A percentile compares a stretch with the other conserved stretches of the same genome.
These are phyloP conservation scores for Dryas integrifolia DNA, from an alignment of 331 rosid species.

Conservation along the genomic window DNA sequence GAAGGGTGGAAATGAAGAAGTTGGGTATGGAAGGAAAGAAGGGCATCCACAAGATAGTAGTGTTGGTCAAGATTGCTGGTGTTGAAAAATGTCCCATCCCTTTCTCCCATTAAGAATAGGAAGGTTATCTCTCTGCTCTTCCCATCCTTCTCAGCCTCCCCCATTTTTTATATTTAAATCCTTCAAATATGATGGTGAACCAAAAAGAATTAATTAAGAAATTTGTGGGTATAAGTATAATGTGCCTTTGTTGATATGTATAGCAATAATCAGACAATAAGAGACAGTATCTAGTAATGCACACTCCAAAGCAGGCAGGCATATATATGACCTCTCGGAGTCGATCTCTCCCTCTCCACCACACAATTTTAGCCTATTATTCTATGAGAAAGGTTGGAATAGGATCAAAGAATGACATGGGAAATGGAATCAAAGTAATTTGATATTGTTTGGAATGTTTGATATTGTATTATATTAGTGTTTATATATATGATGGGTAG, in stretches of 20 bases:
- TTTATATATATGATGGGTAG: neutral
- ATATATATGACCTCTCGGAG: neutral
- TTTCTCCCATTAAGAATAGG: constrained; percentile 62
- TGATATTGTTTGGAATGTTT: constrained; percentile 59
- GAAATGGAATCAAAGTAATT: constrained; percentile 22
- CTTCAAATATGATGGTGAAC: constrained; percentile 12
- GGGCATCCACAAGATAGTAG: constrained; percentile 32
- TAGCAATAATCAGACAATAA: constrained; percentile 40
- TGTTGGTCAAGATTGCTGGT: constrained; percentile 67
- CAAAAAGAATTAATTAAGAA: constrained; percentile 20
- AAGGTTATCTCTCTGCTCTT: constrained; percentile 54
- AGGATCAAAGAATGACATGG: constrained; percentile 21
- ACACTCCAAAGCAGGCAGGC: constrained; percentile 48
- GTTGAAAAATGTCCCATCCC: constrained; percentile 60
- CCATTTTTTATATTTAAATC: constrained; percentile 37
- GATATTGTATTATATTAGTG: constrained; percentile 26
- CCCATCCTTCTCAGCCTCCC: constrained; percentile 67
- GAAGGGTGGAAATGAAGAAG: constrained; percentile 27
- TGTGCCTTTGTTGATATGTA: constrained; percentile 18
- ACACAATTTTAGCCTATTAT: constrained; percentile 6
- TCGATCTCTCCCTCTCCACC: constrained; percentile 26
- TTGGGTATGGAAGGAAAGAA: constrained; percentile 54
- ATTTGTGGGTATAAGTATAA: constrained; percentile 1
- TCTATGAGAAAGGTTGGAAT: constrained; percentile 17
- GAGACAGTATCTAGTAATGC: constrained; percentile 53